Evolutionary conservation across 768 basidiomycete genomes (phyloP).

Genomic region (Inosperma sp.): DNA sequence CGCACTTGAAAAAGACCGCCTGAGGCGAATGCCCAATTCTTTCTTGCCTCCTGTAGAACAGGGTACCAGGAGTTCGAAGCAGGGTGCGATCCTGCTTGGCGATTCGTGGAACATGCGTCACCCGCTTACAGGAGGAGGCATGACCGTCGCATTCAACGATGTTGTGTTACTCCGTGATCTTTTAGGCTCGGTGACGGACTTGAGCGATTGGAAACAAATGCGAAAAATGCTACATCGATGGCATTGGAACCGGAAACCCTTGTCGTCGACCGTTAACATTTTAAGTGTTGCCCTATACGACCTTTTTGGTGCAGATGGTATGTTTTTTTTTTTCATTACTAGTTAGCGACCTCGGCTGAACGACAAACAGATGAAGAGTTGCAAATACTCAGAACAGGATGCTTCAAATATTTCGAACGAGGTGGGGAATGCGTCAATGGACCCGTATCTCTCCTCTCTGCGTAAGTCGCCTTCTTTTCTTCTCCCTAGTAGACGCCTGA

Average conservation of each 20-base stretch:
- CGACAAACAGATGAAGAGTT: slow-evolving; percentile 51
- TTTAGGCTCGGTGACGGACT: slow-evolving; percentile 43
- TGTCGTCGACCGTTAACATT: slow-evolving; percentile 86
- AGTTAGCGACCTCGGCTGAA: not conserved
- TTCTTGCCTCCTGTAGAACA: slow-evolving; percentile 83
- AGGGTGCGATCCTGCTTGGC: slow-evolving; percentile 80
- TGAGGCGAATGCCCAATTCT: slow-evolving; percentile 93
- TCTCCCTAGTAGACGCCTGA: not conserved
- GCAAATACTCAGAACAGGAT: slow-evolving; percentile 67
- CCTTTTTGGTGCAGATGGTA: slow-evolving; percentile 90
- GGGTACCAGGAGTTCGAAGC: slow-evolving; percentile 43
- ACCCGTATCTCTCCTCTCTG: slow-evolving; percentile 86
- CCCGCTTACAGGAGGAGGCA: slow-evolving; percentile 95
- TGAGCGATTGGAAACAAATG: slow-evolving; percentile 49
- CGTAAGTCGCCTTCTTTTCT: slow-evolving; percentile 42
- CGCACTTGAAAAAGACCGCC: slow-evolving; percentile 73
- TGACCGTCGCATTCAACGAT: slow-evolving; percentile 93
- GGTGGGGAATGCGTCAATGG: slow-evolving; percentile 87
- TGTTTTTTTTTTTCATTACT: slow-evolving; percentile 26
- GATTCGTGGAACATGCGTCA: slow-evolving; percentile 99
- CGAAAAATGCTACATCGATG: slow-evolving; percentile 56
- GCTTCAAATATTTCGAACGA: slow-evolving; percentile 95
- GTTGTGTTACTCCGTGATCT: slow-evolving; percentile 68
- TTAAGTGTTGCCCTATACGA: slow-evolving; percentile 92
- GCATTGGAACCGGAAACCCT: slow-evolving; percentile 83